Evolutionary conservation across 768 basidiomycete species (phyloP).

Genomic region (Boletus tomentosulus): DNA sequence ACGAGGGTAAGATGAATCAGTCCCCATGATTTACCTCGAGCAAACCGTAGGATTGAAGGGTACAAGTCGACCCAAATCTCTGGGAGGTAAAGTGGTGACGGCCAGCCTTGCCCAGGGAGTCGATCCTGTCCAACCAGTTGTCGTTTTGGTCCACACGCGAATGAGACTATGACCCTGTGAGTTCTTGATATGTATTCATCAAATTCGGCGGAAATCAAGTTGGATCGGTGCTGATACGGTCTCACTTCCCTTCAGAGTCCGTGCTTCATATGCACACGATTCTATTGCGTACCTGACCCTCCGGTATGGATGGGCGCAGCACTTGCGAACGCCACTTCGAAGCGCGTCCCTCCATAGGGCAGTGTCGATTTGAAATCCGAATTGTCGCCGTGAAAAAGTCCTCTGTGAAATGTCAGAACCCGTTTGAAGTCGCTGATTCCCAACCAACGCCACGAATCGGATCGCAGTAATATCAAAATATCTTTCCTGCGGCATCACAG

Average conservation of each 20-base stretch:
- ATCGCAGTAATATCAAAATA: not conserved
- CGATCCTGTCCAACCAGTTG: not conserved
- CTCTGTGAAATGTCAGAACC: not conserved
- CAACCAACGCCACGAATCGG: not conserved
- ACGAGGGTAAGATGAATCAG: too few species aligned
- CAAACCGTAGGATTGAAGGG: too few species aligned
- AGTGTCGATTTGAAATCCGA: not conserved
- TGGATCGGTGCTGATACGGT: not conserved
- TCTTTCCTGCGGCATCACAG: not conserved
- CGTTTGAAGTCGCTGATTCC: not conserved
- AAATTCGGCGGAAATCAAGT: not conserved
- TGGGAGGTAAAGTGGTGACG: not conserved
- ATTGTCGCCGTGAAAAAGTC: not conserved
- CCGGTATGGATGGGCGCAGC: not conserved
- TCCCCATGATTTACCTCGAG: not conserved
- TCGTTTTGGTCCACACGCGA: not conserved
- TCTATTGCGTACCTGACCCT: not conserved
- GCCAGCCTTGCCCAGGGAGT: not conserved
- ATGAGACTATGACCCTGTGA: not conserved
- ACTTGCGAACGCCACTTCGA: not conserved
- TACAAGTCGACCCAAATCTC: not conserved
- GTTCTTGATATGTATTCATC: not conserved
- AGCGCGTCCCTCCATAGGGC: not conserved
- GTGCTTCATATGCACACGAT: not conserved
- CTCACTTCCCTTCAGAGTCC: not conserved